Conservation (phyloP, 495 filamentous ascomycete genomes). For the Annulohypoxylon nitens region DNA sequence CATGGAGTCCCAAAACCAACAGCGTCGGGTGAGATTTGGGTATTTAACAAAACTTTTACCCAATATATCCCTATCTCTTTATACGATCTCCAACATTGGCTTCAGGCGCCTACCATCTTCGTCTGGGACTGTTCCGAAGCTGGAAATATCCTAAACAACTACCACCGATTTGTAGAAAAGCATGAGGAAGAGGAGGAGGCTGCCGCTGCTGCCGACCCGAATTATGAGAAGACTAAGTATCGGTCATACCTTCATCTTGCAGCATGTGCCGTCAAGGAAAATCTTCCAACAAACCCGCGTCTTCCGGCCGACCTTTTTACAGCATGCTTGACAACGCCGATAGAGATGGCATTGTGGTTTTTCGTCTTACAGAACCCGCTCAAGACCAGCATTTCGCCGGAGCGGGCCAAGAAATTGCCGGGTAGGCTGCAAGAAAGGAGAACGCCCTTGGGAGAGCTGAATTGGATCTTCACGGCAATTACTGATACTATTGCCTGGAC, state of each 20-base stretch:
- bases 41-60: slow-evolving; percentile 98
- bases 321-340: slow-evolving; percentile 94
- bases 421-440: slow-evolving; percentile 91
- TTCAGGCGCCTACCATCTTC: slow-evolving; percentile 93
- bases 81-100: slow-evolving; percentile 95
- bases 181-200: slow-evolving; percentile 89
- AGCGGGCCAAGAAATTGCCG: slow-evolving; percentile 83
- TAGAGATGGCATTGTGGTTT: slow-evolving; percentile 95
- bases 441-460: slow-evolving; percentile 94
- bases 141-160: slow-evolving; percentile 94
- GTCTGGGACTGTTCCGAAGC: slow-evolving; percentile 98
- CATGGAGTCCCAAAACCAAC: slow-evolving; percentile 99
- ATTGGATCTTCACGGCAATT: slow-evolving; percentile 99
- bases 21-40: slow-evolving; percentile 97
- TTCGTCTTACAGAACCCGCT: slow-evolving; percentile 94
- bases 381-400: slow-evolving; percentile 77
- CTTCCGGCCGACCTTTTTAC: slow-evolving; percentile 97
- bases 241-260: slow-evolving; percentile 89
- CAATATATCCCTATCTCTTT: slow-evolving; percentile 98
- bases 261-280: slow-evolving; percentile 88
- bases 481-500: slow-evolving; percentile 99
- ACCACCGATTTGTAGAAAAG: slow-evolving; percentile 92
- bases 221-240: slow-evolving; percentile 74
- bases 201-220: slow-evolving; percentile 76
- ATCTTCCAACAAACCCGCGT: slow-evolving; percentile 94